phyloP scores from a whole-genome alignment of 495 filamentous ascomycete species.

The Aspergillus leporis region DNA sequence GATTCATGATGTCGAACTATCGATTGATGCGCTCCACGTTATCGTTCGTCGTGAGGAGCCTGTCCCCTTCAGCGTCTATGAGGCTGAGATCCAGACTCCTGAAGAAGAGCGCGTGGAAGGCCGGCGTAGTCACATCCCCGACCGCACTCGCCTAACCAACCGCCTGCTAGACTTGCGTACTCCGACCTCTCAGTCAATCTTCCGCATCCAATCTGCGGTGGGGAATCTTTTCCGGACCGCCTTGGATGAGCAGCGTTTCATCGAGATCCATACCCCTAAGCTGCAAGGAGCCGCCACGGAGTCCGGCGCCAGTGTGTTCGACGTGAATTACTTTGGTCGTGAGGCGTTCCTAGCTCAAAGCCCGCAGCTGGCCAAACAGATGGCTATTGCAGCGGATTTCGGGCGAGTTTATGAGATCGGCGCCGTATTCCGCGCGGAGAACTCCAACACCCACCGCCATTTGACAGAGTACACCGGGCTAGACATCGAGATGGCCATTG shows the following conservation, averaged over 20 bases:
- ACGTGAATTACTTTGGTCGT: slow-evolving; percentile 80
- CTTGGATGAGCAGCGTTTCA: slow-evolving; percentile 70
- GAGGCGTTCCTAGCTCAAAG: slow-evolving; percentile 84
- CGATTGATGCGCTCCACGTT: slow-evolving; percentile 52
- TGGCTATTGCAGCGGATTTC: slow-evolving; percentile 86
- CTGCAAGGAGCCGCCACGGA: slow-evolving; percentile 87
- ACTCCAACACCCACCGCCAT: slow-evolving; percentile 90
- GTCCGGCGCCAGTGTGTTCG: slow-evolving; percentile 89
- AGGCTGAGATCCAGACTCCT: slow-evolving; percentile 55
- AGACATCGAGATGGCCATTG: slow-evolving; percentile 95
- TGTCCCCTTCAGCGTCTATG: slow-evolving; percentile 63
- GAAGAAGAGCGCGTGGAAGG: slow-evolving; percentile 47
- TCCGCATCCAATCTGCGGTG: slow-evolving; percentile 72
- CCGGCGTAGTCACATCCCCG: slow-evolving; percentile 60
- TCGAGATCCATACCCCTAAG: slow-evolving; percentile 87
- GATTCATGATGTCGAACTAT: slow-evolving; percentile 57
- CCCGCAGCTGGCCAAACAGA: slow-evolving; percentile 93
- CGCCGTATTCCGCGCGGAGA: slow-evolving; percentile 90
- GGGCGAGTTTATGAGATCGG: slow-evolving; percentile 87
- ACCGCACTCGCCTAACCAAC: slow-evolving; percentile 75
- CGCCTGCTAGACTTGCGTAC: slow-evolving; percentile 87
- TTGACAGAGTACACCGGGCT: slow-evolving; percentile 96
- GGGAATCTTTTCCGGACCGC: slow-evolving; percentile 76
- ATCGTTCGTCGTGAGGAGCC: slow-evolving; percentile 56
- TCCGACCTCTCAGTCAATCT: slow-evolving; percentile 81